Evolutionary conservation across 2,329 filamentous ascomycete genomes (phyloP), one percentile per base, ranked within the genome.

Genomic region (Hymenoscyphus scutula): DNA sequence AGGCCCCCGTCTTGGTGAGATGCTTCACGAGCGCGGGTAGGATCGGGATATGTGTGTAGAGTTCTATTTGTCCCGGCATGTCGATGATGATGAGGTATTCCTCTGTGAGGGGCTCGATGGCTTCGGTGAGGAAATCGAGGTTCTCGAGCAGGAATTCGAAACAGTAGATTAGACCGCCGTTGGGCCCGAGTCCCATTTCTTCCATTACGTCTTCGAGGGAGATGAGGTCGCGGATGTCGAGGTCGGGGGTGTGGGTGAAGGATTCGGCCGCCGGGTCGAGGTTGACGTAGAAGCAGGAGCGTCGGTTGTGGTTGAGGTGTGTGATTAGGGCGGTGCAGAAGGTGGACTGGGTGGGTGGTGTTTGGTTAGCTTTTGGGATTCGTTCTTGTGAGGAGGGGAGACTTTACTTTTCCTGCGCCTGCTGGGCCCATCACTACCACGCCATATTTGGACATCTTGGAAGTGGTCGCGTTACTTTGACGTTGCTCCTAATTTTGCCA

Each of bases 81-180:
- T 99, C 95, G 78, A 99, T 92, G 67, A 99, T 90, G 76, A 98
- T 96, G 66, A 99, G 84, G 76, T 97, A 97, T 72, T 98, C 95
- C 72, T 99, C 95, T 10, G 91, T 94, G 62, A 96, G 81, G 51
- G 87, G 84, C 71, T 96, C 92, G 61, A 97, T 86, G 19, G 90
- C 87, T 66, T 96, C 90, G 55, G 90, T 91, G 57, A 97, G 80
- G 77, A 95, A 97, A 78, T 97, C 92, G 66, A 97, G 87, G 74
- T 97, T 97, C 76, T 97, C 91, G 75, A 97, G 87, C 54, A 97
- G 85, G 75, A 96, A 97, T 77, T 97, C 93, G 78, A 97, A 97
- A 79, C 93, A 97, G 82, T 96, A 97, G 72, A 97, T 94, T 58
- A 97, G 82, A 11, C 92, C 93, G 65, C 93, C 93, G 73, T 97